Conservation (phyloP, 176 grass and related monocot genomes). For the Oryza meyeriana region DNA sequence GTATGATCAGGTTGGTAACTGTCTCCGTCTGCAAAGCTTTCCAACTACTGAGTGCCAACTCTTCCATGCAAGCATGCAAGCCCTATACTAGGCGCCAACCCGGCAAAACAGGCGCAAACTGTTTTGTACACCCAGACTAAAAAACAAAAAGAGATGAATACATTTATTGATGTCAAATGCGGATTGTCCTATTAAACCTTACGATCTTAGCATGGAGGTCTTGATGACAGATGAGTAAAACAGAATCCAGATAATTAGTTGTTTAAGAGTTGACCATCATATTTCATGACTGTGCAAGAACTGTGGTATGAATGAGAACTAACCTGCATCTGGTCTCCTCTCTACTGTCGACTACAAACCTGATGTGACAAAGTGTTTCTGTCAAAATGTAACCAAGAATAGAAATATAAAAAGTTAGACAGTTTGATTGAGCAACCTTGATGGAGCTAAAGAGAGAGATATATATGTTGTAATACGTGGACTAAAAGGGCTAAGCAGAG, state of each 20-base stretch:
- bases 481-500: background rate
- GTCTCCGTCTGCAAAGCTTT: background rate
- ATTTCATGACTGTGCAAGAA: background rate
- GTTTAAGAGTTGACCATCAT: background rate
- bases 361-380: background rate
- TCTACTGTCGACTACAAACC: background rate
- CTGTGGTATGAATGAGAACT: background rate
- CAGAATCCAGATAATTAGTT: background rate
- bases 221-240: background rate
- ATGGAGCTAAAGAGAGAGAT: background rate
- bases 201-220: background rate
- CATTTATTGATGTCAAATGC: background rate
- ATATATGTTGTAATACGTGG: background rate
- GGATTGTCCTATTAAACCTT: background rate
- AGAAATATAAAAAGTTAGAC: background rate
- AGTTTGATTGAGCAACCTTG: background rate
- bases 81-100: background rate
- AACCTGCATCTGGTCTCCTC: slow-evolving; percentile 35
- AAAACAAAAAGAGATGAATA: background rate
- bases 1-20: background rate
- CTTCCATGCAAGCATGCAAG: background rate
- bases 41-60: background rate
- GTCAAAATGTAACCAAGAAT: background rate
- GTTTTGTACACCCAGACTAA: background rate
- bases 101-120: background rate